Percentiles rank a stretch among this genome's conserved stretches.
Conservation (phyloP, 257 asterid species). For the Salvia splendens region DNA sequence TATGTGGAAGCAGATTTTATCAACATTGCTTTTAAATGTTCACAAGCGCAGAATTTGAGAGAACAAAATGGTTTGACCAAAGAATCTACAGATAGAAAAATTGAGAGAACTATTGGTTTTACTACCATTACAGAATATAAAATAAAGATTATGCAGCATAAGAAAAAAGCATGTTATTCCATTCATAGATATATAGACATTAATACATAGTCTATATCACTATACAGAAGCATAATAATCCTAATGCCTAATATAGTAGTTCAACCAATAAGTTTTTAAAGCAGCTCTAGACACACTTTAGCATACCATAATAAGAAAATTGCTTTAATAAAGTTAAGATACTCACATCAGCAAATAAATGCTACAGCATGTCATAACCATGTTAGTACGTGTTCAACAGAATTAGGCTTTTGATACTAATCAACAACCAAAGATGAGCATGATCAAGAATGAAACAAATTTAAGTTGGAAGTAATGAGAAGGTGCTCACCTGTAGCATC, state of each 20-base stretch:
- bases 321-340: not conserved
- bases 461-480: slow-evolving; percentile 23
- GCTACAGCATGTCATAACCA: slow-evolving; percentile 10
- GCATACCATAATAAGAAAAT: not conserved
- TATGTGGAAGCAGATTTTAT: slow-evolving; percentile 8
- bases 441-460: not conserved
- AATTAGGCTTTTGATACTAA: slow-evolving; percentile 13
- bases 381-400: slow-evolving; percentile 3
- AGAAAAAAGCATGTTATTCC: slow-evolving; percentile 5
- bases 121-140: not conserved
- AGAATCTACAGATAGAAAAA: slow-evolving; percentile 2
- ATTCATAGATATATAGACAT: not conserved
- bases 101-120: not conserved
- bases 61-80: not conserved
- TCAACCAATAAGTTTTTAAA: not conserved
- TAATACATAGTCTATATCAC: not conserved
- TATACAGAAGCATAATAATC: not conserved
- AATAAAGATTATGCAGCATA: not conserved
- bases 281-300: not conserved
- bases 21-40: not conserved
- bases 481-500: slow-evolving; percentile 91
- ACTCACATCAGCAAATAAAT: not conserved
- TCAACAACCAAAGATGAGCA: slow-evolving; percentile 10
- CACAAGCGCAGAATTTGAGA: not conserved
- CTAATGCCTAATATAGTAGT: slow-evolving; percentile 6